Evolutionary conservation across 2,329 filamentous ascomycete species (phyloP), one percentile per base, ranked within the genome.

Genomic region (Fusarium sp.): DNA sequence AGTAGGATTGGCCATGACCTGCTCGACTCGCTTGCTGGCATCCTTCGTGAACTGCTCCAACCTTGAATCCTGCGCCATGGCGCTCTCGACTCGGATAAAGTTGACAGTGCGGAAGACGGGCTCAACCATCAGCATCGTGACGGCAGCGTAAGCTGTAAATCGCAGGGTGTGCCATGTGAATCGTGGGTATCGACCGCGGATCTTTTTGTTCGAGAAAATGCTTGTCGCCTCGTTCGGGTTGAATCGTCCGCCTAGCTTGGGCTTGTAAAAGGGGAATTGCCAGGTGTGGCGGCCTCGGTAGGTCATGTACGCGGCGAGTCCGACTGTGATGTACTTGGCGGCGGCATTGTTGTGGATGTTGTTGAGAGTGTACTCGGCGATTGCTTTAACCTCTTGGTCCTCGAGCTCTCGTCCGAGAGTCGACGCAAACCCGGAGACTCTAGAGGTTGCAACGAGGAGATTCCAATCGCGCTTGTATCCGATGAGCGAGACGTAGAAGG

Each of bases 341-440:
- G 78, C 66, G 8, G 80, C 65, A n/a, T 80, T 81, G 38, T 77
- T 81, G 52, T 80, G 76, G 24, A 83, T 76, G 61, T 78, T 79
- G 31, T 74, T 75, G 54, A 81, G 67, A 27, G 79, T 79, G 68
- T 83, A 78, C 67, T 82, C 81, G 16, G 79, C 76, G 42, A 85
- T 72, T 29, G 80, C 82, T 42, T 79, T 79, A 13, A 81, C 79
- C 71, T 85, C 83, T n/a, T 74, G 67, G 60, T 85, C 82, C 40
- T 78, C 80, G 16, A 84, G 76, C 9, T 77, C 75, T 13, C 82
- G 79, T 40, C 79, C 74, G 29, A 78, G 77, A 10, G 76, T 78
- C 18, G 79, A 73, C 18, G 80, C 78, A 22, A 83, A 71, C 2
- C 77, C 77, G 5, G 79, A 71, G 18, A 81, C 75, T 4, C 77